phyloP scores from a whole-genome alignment of 768 basidiomycete species.

The Lepiota venenata region DNA sequence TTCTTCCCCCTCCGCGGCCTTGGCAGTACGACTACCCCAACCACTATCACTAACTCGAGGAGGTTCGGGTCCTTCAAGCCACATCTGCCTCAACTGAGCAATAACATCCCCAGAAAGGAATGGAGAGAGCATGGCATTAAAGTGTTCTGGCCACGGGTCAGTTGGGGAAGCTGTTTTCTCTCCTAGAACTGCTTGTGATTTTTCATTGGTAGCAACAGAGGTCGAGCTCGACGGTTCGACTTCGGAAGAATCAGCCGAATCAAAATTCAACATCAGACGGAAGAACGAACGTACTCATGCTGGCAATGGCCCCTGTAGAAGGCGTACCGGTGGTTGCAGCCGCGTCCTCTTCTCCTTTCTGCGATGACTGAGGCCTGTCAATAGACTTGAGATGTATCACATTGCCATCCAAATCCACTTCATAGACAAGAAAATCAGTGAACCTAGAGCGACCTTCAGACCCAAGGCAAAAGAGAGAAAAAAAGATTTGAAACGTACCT shows the following conservation, averaged over 20 bases:
- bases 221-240: constrained; percentile 1
- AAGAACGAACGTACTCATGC: not conserved
- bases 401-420: constrained; percentile 79
- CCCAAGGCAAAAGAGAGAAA: not conserved
- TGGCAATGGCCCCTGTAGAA: constrained; percentile 15
- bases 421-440: constrained; percentile 94
- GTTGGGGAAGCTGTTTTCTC: constrained; percentile 16
- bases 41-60: constrained; percentile 72
- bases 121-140: constrained; percentile 49
- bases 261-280: not conserved
- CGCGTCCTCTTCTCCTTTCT: constrained; percentile 30
- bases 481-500: constrained; percentile 46
- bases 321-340: constrained; percentile 19
- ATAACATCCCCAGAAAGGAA: constrained; percentile 66
- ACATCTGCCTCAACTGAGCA: constrained; percentile 64
- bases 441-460: constrained; percentile 51
- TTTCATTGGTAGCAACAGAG: not conserved
- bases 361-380: constrained; percentile 58
- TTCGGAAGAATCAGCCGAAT: constrained; percentile 7
- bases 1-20: constrained; percentile 23
- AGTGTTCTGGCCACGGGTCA: constrained; percentile 67
- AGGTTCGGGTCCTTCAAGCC: constrained; percentile 77
- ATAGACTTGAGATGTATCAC: constrained; percentile 82
- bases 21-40: constrained; percentile 55
- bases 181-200: not conserved